Evolutionary conservation across 257 asterid genomes (phyloP), one percentile per base, ranked within the genome.

Genomic region (Phtheirospermum japonicum): DNA sequence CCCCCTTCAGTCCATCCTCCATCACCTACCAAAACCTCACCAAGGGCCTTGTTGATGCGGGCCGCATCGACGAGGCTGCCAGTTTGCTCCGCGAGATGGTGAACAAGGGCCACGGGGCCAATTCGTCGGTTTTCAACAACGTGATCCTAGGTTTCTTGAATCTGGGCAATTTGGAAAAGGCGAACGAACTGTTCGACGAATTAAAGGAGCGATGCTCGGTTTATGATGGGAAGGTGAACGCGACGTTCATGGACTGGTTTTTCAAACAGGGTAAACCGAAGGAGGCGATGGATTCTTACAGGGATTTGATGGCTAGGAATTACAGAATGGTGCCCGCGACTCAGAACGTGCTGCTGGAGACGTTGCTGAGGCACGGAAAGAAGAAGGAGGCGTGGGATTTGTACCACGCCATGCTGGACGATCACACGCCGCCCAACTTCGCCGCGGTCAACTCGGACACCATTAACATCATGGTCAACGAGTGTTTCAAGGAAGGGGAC

Each of bases 171-270:
- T 61, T 88, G 30, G 94, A 82, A 0, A 91, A 85, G 73, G 98
- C 96, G 2, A 77, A 76, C 61, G 95, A 86, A 77, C 51, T 84
- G 63, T 82, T 91, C 53, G 90, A 82, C 46, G 98, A 91, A 80
- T 77, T 91, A 79, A 88, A 86, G 75, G 98, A 84, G 75, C 82
- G 88, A 57, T 88, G 97, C 19, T 62, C 82, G 43, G 86, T 88
- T 19, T 88, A 84, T 66, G 96, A 91, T 68, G 98, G 96, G 37
- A 85, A 73, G 4, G 94, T 91, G 46, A 91, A 83, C 63, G 95
- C 95, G 0, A 84, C 96, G 0, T 88, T 88, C 74, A 88, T 91
- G 95, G 90, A 91, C 63, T 91, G 95, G 88, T 88, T 82, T 71
- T 88, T 91, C 71, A 79, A 74, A 57, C 86, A 88, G 71, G 96